Evolutionary conservation across 495 filamentous ascomycete species (phyloP).

Genomic region (Xylaria palmicola): DNA sequence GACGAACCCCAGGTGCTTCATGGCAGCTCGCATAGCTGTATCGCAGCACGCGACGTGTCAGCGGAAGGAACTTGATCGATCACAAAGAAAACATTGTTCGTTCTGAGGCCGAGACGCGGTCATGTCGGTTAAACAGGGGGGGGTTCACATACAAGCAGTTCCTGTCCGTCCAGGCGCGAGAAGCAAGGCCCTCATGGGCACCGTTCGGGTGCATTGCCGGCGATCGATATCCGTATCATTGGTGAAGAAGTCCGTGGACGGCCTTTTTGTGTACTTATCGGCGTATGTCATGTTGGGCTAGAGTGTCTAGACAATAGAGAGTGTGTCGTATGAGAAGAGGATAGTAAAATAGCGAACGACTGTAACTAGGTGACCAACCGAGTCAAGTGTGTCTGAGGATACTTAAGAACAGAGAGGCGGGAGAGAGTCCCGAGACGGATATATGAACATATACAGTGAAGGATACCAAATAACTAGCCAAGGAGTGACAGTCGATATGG

Average conservation of each 20-base stretch:
- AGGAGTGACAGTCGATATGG: constrained; percentile 1
- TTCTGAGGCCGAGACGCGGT: neutral
- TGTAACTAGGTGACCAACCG: neutral
- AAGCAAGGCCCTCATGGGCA: constrained; percentile 66
- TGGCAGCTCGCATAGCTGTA: constrained; percentile 58
- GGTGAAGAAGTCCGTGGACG: constrained; percentile 45
- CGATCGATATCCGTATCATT: constrained; percentile 61
- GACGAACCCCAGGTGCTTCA: constrained; percentile 60
- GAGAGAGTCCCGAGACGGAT: neutral
- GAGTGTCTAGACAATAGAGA: neutral
- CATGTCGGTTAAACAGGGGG: neutral
- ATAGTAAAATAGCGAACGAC: neutral
- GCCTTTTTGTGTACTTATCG: constrained; percentile 32
- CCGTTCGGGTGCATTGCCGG: constrained; percentile 59
- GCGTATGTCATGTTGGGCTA: constrained; percentile 27
- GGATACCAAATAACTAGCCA: neutral
- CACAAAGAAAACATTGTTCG: too few species aligned
- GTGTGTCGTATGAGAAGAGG: neutral
- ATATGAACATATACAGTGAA: constrained; percentile 3
- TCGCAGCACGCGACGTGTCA: neutral
- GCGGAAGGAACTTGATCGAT: neutral
- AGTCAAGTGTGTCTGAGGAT: neutral
- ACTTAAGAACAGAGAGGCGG: neutral
- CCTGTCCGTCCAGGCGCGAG: constrained; percentile 66
- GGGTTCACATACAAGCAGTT: constrained; percentile 56